phyloP scores from a whole-genome alignment of 176 grass and related monocot genomes.

The Alloteropsis semialata region DNA sequence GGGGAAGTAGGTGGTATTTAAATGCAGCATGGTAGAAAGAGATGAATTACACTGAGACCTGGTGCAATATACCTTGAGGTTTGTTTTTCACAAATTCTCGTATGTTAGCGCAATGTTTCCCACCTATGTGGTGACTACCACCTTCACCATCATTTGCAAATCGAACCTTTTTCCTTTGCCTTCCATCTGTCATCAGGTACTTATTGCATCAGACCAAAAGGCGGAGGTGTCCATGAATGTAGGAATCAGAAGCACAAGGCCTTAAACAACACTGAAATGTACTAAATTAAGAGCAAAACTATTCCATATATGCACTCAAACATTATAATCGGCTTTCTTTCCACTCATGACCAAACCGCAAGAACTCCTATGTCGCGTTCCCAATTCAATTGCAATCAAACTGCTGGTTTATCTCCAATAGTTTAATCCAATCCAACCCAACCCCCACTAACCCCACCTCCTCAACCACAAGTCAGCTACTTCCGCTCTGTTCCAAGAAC shows the following conservation, averaged over 20 bases:
- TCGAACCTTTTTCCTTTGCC: slow-evolving; percentile 58
- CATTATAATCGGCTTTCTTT: not conserved
- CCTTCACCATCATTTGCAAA: slow-evolving; percentile 54
- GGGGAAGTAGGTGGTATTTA: not conserved
- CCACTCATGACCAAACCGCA: not conserved
- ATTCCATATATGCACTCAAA: not conserved
- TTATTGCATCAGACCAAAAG: slow-evolving; percentile 25
- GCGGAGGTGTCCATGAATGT: not conserved
- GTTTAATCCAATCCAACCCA: slow-evolving; percentile 8
- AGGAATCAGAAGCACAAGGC: not conserved
- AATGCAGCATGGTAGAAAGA: not conserved
- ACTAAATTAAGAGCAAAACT: not conserved
- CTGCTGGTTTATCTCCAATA: not conserved
- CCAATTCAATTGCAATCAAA: not conserved
- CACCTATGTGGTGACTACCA: slow-evolving; percentile 18
- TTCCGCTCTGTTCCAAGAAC: not conserved
- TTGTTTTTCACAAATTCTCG: slow-evolving; percentile 22
- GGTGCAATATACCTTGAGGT: slow-evolving; percentile 19
- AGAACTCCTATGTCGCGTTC: not conserved
- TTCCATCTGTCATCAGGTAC: slow-evolving; percentile 47
- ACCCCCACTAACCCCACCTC: slow-evolving; percentile 12
- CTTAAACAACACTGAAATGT: not conserved
- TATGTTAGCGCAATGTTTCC: slow-evolving; percentile 7
- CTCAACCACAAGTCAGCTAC: not conserved
- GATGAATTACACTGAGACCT: not conserved